Evolutionary conservation across 225 moss, liverwort and hornwort genomes (phyloP).

Genomic region (Antitrichia curtipendula): DNA sequence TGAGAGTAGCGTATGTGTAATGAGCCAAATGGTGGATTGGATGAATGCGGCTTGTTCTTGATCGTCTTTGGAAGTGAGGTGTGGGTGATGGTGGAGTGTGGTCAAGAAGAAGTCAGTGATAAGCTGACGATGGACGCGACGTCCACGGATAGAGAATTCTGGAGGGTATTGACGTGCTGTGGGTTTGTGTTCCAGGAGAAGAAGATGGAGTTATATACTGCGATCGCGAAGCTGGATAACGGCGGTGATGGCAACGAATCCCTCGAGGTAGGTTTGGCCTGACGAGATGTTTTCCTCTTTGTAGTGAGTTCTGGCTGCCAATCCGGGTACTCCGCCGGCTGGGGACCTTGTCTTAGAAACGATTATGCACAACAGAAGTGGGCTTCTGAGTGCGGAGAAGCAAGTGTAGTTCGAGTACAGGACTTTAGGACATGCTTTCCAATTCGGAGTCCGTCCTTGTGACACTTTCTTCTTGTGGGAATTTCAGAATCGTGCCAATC

Average conservation of each 20-base stretch:
- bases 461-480: neutral
- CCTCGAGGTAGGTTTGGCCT: constrained; percentile 36
- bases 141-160: neutral
- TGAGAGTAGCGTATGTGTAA: neutral
- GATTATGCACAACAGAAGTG: neutral
- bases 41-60: neutral
- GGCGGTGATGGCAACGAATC: constrained; percentile 64
- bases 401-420: neutral
- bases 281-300: neutral
- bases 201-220: constrained; percentile 72
- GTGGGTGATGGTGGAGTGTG: neutral
- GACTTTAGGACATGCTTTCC: neutral
- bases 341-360: neutral
- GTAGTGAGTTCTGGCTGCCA: neutral
- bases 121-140: neutral
- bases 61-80: no score
- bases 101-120: neutral
- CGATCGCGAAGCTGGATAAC: constrained; percentile 83
- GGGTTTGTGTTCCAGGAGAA: constrained; percentile 42
- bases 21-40: neutral
- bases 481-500: constrained; percentile 62
- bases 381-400: neutral
- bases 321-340: neutral
- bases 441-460: neutral
- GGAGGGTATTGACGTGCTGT: neutral